These are phyloP conservation scores for Nelumbo lutea DNA, from an alignment of 164 flowering plant species.

Conservation along the genomic window DNA sequence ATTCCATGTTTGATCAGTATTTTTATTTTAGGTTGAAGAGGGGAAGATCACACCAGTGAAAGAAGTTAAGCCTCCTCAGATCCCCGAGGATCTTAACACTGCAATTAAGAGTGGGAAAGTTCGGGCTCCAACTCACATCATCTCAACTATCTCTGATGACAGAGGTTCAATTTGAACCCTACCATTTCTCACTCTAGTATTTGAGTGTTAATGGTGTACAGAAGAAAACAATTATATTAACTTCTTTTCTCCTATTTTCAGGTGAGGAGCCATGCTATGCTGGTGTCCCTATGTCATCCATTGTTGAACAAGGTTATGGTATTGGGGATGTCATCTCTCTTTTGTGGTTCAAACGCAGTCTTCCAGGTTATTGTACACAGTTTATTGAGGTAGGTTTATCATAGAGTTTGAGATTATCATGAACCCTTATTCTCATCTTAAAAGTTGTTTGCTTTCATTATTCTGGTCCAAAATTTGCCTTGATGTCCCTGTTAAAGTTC, in stretches of 20 bases:
- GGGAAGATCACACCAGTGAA: slow-evolving; percentile 62
- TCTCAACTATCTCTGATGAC: slow-evolving; percentile 81
- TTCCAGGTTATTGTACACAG: slow-evolving; percentile 64
- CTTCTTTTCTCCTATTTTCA: slow-evolving; percentile 14
- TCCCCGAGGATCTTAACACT: slow-evolving; percentile 71
- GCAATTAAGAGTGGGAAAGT: slow-evolving; percentile 88
- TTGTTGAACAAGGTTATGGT: slow-evolving; percentile 63
- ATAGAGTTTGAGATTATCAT: too few relatives aligned
- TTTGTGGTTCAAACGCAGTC: slow-evolving; percentile 75
- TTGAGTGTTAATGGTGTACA: not conserved
- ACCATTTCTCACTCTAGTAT: not conserved
- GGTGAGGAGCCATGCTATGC: slow-evolving; percentile 78
- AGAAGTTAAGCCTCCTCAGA: slow-evolving; percentile 69
- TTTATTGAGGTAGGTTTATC: slow-evolving; percentile 47
- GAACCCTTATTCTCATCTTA: not conserved
- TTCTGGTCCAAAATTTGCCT: slow-evolving; percentile 48
- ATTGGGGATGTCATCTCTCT: slow-evolving; percentile 79
- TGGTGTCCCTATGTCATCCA: slow-evolving; percentile 75
- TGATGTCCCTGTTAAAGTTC: slow-evolving; percentile 58
- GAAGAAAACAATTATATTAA: not conserved
- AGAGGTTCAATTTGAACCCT: slow-evolving; percentile 35
- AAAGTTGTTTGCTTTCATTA: not conserved
- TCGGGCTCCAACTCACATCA: slow-evolving; percentile 81
- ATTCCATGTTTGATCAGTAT: not conserved
- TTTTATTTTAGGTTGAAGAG: slow-evolving; percentile 37